phyloP scores from a whole-genome alignment of 345 rosid genomes.

The Eucalyptus sp. region DNA sequence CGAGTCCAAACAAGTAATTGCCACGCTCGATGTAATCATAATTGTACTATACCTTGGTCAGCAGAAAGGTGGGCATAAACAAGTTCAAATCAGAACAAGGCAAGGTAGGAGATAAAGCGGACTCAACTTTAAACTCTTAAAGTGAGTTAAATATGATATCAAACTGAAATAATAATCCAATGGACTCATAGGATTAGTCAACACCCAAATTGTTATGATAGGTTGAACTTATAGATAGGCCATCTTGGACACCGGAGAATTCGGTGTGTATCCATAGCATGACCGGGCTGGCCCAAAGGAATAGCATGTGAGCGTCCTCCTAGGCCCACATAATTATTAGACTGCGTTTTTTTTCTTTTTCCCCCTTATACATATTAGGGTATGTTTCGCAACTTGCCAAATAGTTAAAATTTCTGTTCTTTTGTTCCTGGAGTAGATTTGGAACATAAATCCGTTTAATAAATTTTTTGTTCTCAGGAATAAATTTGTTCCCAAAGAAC shows the following conservation, averaged over 20 bases:
- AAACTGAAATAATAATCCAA: background rate
- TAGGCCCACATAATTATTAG: background rate
- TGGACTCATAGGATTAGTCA: background rate
- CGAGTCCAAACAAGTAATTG: background rate
- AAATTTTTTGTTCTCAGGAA: too few relatives aligned
- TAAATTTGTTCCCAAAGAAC: too few relatives aligned
- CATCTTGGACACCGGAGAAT: background rate
- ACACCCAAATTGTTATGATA: background rate
- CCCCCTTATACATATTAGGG: too few relatives aligned
- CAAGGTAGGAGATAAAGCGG: background rate
- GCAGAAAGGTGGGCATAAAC: background rate
- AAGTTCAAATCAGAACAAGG: background rate
- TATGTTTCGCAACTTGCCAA: too few relatives aligned
- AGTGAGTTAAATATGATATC: background rate
- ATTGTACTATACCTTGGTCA: background rate
- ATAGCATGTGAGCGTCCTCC: background rate
- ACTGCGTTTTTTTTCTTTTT: background rate
- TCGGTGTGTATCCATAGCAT: background rate
- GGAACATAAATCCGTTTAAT: too few relatives aligned
- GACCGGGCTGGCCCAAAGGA: background rate
- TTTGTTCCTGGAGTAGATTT: too few relatives aligned
- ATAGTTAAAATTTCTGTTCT: too few relatives aligned
- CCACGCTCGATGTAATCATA: background rate
- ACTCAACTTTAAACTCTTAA: background rate
- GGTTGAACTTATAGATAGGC: background rate